phyloP scores from a whole-genome alignment of 2,329 filamentous ascomycete species.

The Stemphylium vesicarium region DNA sequence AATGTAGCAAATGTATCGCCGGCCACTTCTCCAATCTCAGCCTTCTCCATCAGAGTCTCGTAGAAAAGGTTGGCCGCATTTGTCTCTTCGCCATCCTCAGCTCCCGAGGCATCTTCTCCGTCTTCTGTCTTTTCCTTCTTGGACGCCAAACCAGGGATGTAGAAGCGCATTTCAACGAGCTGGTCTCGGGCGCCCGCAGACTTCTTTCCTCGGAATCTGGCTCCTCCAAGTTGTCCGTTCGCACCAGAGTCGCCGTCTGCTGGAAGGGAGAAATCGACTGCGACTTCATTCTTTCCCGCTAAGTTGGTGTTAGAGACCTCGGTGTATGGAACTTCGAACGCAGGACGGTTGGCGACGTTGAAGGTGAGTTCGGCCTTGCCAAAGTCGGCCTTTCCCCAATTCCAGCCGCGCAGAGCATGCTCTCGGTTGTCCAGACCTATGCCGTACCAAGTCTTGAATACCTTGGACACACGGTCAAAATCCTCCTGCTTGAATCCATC shows the following conservation, averaged over 20 bases:
- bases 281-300: slow-evolving; percentile 96
- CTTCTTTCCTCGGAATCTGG: slow-evolving; percentile 81
- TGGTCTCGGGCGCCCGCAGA: slow-evolving; percentile 88
- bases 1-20: slow-evolving; percentile 98
- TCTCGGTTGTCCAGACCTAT: slow-evolving; percentile 90
- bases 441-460: slow-evolving; percentile 99
- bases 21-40: slow-evolving; percentile 98
- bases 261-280: slow-evolving; percentile 87
- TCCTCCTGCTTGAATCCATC: slow-evolving; percentile 97
- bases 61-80: slow-evolving; percentile 98
- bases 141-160: slow-evolving; percentile 87
- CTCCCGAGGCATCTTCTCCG: slow-evolving; percentile 66
- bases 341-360: slow-evolving; percentile 94
- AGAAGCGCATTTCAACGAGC: slow-evolving; percentile 98
- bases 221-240: slow-evolving; percentile 76
- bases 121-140: slow-evolving; percentile 73
- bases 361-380: slow-evolving; percentile 93
- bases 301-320: slow-evolving; percentile 98
- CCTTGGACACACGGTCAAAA: slow-evolving; percentile 85
- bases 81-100: slow-evolving; percentile 74
- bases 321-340: slow-evolving; percentile 95
- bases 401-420: slow-evolving; percentile 95
- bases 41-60: slow-evolving; percentile 96
- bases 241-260: slow-evolving; percentile 74
- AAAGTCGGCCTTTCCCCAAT: slow-evolving; percentile 99